Percentiles rank a stretch among this genome's conserved stretches.
phyloP scores from a whole-genome alignment of 2,329 filamentous ascomycete genomes.

The Trichoderma breve region DNA sequence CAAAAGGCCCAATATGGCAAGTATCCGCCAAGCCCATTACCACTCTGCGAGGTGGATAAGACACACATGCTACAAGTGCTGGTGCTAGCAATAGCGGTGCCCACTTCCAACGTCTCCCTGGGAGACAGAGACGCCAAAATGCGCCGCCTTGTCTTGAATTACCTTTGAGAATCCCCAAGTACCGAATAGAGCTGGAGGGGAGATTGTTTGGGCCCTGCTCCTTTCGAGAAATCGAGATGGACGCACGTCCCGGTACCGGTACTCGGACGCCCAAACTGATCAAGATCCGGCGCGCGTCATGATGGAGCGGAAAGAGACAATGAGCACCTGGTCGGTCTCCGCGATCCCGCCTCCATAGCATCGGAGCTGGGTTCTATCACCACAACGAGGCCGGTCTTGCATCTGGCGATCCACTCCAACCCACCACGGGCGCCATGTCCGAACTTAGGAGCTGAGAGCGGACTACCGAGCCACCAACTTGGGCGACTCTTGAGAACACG shows the following conservation, averaged over 20 bases:
- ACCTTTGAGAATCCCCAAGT: background rate
- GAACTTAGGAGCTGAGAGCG: conserved; percentile 15
- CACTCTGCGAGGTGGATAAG: conserved; percentile 13
- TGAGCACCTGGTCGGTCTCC: conserved; percentile 31
- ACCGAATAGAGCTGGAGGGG: background rate
- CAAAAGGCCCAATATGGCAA: conserved; percentile 9
- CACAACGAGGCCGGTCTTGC: conserved; percentile 6
- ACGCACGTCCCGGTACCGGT: background rate
- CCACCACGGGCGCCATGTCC: conserved; percentile 16
- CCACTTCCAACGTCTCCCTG: background rate
- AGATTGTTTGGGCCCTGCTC: conserved; percentile 3
- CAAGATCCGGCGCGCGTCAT: conserved; percentile 17
- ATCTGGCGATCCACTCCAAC: conserved; percentile 16
- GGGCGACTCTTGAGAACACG: background rate
- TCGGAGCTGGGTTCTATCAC: conserved; percentile 26
- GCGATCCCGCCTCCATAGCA: conserved; percentile 33
- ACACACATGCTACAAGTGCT: background rate
- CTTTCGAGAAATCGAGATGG: background rate
- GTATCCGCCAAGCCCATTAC: background rate
- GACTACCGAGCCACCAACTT: background rate
- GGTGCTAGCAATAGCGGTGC: background rate
- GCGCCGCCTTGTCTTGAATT: background rate
- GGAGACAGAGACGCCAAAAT: background rate
- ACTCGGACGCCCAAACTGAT: background rate
- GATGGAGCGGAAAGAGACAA: conserved; percentile 24